These are phyloP conservation scores for Ceratobasidium papillatum DNA, from an alignment of 1,284 basidiomycete genomes.

Conservation along the genomic window DNA sequence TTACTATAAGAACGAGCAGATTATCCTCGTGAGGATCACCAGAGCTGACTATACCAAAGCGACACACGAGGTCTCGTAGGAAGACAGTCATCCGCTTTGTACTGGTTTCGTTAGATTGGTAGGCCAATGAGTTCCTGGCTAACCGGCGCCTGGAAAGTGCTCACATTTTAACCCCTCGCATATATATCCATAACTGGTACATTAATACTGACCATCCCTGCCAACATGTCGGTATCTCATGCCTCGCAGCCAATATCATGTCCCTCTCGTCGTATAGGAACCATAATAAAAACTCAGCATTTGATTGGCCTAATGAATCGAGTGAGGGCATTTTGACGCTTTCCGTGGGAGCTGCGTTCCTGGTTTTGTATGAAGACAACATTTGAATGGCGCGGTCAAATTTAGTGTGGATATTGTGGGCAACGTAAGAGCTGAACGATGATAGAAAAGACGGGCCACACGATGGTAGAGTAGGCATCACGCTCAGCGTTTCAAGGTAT, in stretches of 20 bases:
- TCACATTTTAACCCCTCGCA: not conserved
- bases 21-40: not conserved
- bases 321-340: not conserved
- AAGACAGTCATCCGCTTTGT: conserved; percentile 5
- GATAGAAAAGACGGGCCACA: not conserved
- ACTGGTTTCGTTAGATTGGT: not conserved
- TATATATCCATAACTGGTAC: conserved; percentile 15
- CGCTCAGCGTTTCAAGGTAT: not conserved
- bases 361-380: not conserved
- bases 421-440: not conserved
- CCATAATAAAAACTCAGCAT: not conserved
- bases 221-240: not conserved
- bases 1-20: not conserved
- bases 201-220: conserved; percentile 4
- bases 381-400: not conserved
- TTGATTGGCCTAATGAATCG: not conserved
- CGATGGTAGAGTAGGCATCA: too few relatives aligned
- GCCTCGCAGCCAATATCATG: not conserved
- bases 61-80: conserved; percentile 3
- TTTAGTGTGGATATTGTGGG: not conserved
- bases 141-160: not conserved
- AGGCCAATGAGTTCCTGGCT: not conserved
- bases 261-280: conserved; percentile 1
- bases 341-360: not conserved
- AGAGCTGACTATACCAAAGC: not conserved